phyloP scores from a whole-genome alignment of 768 basidiomycete species.

The Calocera cornea region DNA sequence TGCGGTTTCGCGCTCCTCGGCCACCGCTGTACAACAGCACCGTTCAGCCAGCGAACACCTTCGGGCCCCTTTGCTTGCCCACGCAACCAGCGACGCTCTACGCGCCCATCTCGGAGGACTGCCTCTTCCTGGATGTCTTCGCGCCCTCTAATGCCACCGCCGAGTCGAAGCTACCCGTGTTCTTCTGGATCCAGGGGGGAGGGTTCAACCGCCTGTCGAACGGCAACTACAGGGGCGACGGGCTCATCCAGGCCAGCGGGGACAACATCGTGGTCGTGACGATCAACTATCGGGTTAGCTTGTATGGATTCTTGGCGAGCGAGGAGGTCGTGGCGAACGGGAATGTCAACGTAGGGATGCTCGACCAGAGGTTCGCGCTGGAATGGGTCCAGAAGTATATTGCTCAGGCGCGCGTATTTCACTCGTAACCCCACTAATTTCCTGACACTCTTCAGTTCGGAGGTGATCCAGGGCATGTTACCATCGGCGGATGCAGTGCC shows the following conservation, averaged over 20 bases:
- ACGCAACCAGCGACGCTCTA: slow-evolving; percentile 31
- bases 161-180: neutral
- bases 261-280: neutral
- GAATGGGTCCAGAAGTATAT: slow-evolving; percentile 1
- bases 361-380: neutral
- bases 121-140: slow-evolving; percentile 17
- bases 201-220: neutral
- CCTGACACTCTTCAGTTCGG: slow-evolving; percentile 8
- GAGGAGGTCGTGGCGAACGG: neutral
- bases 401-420: neutral
- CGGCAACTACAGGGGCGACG: neutral
- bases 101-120: slow-evolving; percentile 34
- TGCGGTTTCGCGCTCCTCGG: slow-evolving; percentile 33
- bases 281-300: neutral
- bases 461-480: slow-evolving; percentile 14
- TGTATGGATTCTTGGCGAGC: neutral
- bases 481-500: slow-evolving; percentile 25
- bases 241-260: slow-evolving; percentile 6
- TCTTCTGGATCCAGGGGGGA: neutral
- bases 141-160: neutral
- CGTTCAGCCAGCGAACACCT: too few species aligned
- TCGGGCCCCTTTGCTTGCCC: too few species aligned
- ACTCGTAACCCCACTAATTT: neutral
- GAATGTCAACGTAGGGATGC: neutral
- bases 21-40: slow-evolving; percentile 14